Base-by-base conservation (phyloP, 164 flowering plant species). In the Euptelea pleiosperma region DNA sequence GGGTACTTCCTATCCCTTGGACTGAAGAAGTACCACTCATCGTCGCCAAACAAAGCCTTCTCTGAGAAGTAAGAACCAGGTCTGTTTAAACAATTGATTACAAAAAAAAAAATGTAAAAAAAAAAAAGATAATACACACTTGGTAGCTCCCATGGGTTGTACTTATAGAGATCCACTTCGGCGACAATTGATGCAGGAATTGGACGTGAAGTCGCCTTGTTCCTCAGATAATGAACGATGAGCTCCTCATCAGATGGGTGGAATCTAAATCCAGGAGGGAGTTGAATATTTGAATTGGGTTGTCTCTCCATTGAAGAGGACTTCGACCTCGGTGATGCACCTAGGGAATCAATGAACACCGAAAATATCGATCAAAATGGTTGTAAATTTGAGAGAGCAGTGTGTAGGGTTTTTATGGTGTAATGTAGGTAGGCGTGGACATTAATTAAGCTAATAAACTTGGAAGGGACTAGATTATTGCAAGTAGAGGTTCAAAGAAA, bases 161-260 rank as follows among this genome's bases (percentile, higher is more conserved):
- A 57, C 64, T 73, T 77, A 36, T 77, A 79, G 14, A 79, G 74
- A 57, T 79, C 78, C 0, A 79, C 56, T 19, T 79, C 81, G 15
- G 79, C 70, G 2, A 77, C 61, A 2, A 77, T 24, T 0, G 52
- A 34, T 2, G 75, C 74, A 18, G 79, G 79, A 1, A 77, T 52
- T 0, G 79, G 76, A 42, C 30, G 65, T 22, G 76, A 74, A 14
- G 49, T 54, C 2, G 70, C 71, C 47, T 75, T 75, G 67, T 67
- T 80, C 37, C 30, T 62, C 52, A 80, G 51, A 64, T 79, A 79
- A 49, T 72, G 68, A 50, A 72, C 47, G 22, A 80, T 77, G 57
- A 80, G 82, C 43, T 80, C 85, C 56, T 80, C 77, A 47, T 80
- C 85, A 18, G 85, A 71, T 1, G 85, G 82, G 53, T 76, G 75